A percentile compares a stretch with the other conserved stretches of the same genome.
These are phyloP conservation scores for Rhipidocladum racemiflorum DNA, from an alignment of 176 grass and related monocot genomes.

Conservation along the genomic window DNA sequence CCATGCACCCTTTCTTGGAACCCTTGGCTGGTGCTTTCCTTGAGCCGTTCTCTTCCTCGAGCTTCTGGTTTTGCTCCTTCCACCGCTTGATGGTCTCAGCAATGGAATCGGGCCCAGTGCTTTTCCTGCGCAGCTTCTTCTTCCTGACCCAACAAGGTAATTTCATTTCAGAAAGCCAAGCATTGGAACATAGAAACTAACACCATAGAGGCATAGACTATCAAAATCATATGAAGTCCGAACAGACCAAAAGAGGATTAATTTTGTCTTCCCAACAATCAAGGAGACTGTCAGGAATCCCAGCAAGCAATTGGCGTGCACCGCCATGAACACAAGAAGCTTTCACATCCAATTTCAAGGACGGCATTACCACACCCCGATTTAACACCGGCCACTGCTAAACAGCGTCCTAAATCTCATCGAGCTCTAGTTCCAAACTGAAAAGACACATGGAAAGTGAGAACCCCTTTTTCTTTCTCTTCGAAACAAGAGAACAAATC, in stretches of 20 bases:
- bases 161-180: not conserved
- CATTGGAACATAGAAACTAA: not conserved
- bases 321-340: not conserved
- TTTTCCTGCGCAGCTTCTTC: constrained; percentile 69
- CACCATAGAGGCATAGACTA: not conserved
- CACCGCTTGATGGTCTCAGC: constrained; percentile 70
- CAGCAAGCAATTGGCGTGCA: not conserved
- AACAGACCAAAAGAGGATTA: not conserved
- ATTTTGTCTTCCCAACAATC: not conserved
- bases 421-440: not conserved
- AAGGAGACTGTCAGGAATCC: not conserved
- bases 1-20: constrained; percentile 97
- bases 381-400: not conserved
- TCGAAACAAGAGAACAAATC: not conserved
- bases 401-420: not conserved
- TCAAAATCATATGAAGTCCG: not conserved
- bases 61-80: constrained; percentile 67
- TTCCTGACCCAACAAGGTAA: constrained; percentile 47
- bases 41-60: constrained; percentile 25
- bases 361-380: not conserved
- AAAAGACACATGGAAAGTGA: not conserved
- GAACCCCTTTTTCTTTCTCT: not conserved
- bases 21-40: constrained; percentile 79
- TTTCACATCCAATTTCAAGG: not conserved
- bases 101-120: constrained; percentile 62